Evolutionary conservation across 2,329 filamentous ascomycete species (phyloP), one percentile per base, ranked within the genome.

Genomic region (Pseudogymnoascus sp.): DNA sequence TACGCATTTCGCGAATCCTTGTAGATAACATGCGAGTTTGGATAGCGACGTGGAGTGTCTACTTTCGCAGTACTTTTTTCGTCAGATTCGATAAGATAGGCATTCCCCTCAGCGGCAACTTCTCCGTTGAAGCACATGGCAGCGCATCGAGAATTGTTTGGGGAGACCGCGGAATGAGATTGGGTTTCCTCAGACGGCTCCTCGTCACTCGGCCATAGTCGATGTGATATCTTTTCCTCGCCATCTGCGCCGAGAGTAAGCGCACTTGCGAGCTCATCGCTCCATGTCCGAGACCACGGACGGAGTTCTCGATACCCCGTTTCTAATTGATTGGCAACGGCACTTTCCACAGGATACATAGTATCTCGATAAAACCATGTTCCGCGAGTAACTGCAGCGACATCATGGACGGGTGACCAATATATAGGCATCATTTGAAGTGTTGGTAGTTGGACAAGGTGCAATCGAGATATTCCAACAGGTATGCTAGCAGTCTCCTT

Each of bases 361-460:
- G 89, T 93, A 71, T 97, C 92, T 77, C 89, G 89, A 75, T 97
- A 97, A 73, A 99, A 99, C 94, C 94, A 99, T 0, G 93, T 97
- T 0, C 90, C 92, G 67, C 94, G 83, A 63, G 89, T 82, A 1
- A 97, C 92, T 36, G 86, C 80, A 5, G 91, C 88, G 33, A 95
- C 84, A 70, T 97, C 94, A 69, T 96, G 92, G 33, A 97, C 83
- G 6, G 94, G 93, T 16, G 89, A 92, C 94, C 94, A 99, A 73
- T 99, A 99, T 64, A 97, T 97, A 0, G 94, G 94, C 73, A 92
- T 91, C 92, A 99, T 96, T 70, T 90, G 82, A 35, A 96, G 77
- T 61, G 83, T 83, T 22, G 93, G 92, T 68, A 97, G 80, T 63
- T 90, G 86, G 1, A 97, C 93, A 70, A 92, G 84, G 72, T 99